A percentile compares a stretch with the other conserved stretches of the same genome.
phyloP scores from a whole-genome alignment of 2,329 filamentous ascomycete genomes.

The Colletotrichum shisoi region DNA sequence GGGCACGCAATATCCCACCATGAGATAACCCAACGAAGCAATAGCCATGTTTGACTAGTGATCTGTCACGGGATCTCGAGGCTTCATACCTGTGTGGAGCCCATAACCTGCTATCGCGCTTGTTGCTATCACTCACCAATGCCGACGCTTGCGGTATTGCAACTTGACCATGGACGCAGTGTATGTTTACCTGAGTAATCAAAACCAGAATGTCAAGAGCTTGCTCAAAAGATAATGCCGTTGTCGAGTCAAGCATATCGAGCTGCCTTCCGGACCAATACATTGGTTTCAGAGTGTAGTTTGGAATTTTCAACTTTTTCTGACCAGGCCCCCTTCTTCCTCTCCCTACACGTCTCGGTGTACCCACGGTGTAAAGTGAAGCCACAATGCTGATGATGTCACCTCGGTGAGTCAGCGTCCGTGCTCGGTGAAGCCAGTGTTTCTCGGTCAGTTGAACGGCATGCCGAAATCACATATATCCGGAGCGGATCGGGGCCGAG shows the following conservation, averaged over 20 bases:
- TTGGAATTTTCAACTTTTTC: background rate
- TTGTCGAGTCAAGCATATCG: background rate
- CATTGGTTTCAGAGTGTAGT: background rate
- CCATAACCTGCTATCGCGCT: background rate
- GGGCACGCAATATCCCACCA: slow-evolving; percentile 17
- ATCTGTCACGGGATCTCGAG: slow-evolving; percentile 29
- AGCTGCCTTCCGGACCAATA: background rate
- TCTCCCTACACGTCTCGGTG: slow-evolving; percentile 1
- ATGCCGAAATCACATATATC: background rate
- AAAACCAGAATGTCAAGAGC: too few relatives aligned
- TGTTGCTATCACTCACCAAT: background rate
- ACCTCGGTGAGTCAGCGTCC: background rate
- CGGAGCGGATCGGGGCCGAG: background rate
- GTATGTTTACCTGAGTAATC: too few relatives aligned
- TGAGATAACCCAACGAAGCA: background rate
- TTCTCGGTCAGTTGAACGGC: background rate
- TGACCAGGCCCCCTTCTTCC: background rate
- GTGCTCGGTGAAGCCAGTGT: slow-evolving; percentile 2
- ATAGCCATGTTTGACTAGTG: slow-evolving; percentile 25
- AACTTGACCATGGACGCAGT: background rate
- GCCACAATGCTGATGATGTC: background rate
- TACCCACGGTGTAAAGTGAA: slow-evolving; percentile 12
- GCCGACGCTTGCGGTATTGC: slow-evolving; percentile 9
- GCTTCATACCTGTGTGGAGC: slow-evolving; percentile 27
- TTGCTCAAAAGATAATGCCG: too few relatives aligned